Evolutionary conservation across 352 stramenopile species (phyloP).

Genomic region (Globisporangium barbulae): DNA sequence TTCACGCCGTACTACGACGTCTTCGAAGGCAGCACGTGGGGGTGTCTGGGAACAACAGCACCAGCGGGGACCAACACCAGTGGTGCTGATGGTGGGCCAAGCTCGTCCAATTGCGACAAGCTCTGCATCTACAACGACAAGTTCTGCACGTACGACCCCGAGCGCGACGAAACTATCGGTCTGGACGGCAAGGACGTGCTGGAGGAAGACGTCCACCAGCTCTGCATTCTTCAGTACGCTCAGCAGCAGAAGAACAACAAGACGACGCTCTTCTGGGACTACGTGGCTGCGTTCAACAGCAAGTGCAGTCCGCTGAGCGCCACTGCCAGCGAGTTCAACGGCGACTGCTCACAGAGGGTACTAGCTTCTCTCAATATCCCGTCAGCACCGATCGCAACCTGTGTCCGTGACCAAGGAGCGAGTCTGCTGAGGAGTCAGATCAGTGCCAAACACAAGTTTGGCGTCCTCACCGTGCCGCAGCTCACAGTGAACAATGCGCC

Average conservation of each 20-base stretch:
- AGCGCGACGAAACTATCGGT: conserved; percentile 24
- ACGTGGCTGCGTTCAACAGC: conserved; percentile 20
- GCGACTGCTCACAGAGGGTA: background rate
- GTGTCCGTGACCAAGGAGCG: conserved; percentile 2
- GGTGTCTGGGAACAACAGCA: background rate
- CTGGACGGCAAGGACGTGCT: conserved; percentile 29
- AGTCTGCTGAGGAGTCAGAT: conserved; percentile 11
- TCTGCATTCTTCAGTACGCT: conserved; percentile 22
- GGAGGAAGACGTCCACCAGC: conserved; percentile 25
- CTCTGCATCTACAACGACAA: conserved; percentile 23
- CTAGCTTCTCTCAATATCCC: background rate
- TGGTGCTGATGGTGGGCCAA: background rate
- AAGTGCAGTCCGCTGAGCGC: conserved; percentile 18
- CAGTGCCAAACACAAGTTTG: conserved; percentile 15
- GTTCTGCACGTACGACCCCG: conserved; percentile 35
- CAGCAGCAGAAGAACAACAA: conserved; percentile 12
- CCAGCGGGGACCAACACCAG: background rate
- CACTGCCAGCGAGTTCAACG: conserved; percentile 14
- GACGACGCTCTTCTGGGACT: conserved; percentile 24
- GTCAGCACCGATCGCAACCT: background rate
- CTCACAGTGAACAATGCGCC: conserved; percentile 25
- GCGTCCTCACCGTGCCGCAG: conserved; percentile 25
- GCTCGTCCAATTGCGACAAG: conserved; percentile 16
- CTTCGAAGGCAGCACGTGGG: conserved; percentile 7
- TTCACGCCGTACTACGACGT: conserved; percentile 9